phyloP scores from a whole-genome alignment of 768 basidiomycete genomes.

The Naganishia vishniacii region DNA sequence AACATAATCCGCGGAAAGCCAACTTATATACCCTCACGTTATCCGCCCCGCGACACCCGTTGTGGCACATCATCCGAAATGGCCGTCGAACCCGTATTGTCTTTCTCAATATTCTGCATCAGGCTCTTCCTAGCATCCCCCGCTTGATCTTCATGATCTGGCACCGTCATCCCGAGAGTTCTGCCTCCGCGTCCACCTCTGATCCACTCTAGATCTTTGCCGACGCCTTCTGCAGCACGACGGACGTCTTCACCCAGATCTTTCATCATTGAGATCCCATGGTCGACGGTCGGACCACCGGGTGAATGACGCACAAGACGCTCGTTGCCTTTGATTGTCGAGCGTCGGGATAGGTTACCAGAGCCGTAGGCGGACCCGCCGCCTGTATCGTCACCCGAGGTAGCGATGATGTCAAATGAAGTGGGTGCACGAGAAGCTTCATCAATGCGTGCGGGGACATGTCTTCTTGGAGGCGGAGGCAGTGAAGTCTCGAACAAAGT shows the following conservation, averaged over 20 bases:
- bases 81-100: not conserved
- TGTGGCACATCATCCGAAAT: not conserved
- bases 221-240: constrained; percentile 1
- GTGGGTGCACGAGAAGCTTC: not conserved
- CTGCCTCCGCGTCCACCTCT: constrained; percentile 7
- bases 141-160: not conserved
- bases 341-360: not conserved
- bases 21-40: too few species aligned
- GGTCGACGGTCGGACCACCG: not conserved
- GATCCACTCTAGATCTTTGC: constrained; percentile 12
- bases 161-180: constrained; percentile 5
- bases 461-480: not conserved
- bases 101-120: not conserved
- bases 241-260: constrained; percentile 14
- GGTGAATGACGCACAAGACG: too few species aligned
- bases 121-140: constrained; percentile 5
- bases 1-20: too few species aligned
- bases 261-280: not conserved
- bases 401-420: constrained; percentile 4
- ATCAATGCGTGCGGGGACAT: not conserved
- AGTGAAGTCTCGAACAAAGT: not conserved
- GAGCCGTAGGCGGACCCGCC: not conserved
- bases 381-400: not conserved
- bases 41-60: not conserved
- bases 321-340: not conserved